Conservation (phyloP, 2,329 filamentous ascomycete genomes). For the Chaetomium sp. region DNA sequence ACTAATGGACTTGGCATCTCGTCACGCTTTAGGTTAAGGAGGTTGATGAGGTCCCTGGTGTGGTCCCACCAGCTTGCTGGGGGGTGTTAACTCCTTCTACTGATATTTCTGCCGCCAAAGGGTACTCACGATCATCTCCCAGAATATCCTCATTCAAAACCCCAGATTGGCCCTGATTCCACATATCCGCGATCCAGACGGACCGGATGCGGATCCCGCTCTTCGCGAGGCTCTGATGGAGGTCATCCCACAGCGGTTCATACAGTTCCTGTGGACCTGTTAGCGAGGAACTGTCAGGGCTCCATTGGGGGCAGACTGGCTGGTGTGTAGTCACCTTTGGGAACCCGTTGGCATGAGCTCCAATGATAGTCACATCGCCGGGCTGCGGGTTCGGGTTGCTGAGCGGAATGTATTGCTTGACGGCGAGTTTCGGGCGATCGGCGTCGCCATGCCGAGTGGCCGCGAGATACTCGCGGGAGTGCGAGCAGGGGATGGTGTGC, state of each 20-base stretch:
- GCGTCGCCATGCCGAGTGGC: constrained; percentile 68
- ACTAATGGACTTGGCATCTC: constrained; percentile 77
- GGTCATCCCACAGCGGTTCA: constrained; percentile 83
- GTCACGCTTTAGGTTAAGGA: constrained; percentile 76
- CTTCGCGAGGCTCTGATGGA: constrained; percentile 52
- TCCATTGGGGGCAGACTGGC: not conserved
- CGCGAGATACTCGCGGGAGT: constrained; percentile 75
- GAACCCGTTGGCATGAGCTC: constrained; percentile 85
- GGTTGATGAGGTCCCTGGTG: constrained; percentile 72
- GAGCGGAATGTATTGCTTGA: constrained; percentile 83
- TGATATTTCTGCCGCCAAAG: not conserved
- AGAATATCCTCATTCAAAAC: constrained; percentile 67
- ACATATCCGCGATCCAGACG: constrained; percentile 89
- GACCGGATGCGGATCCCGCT: constrained; percentile 64
- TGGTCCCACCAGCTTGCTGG: constrained; percentile 81
- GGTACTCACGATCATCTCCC: constrained; percentile 63
- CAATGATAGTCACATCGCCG: constrained; percentile 80
- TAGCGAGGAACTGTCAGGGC: not conserved
- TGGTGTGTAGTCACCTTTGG: constrained; percentile 58
- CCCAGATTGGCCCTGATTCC: constrained; percentile 74
- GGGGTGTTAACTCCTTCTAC: not conserved
- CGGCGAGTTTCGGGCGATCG: constrained; percentile 62
- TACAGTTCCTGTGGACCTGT: constrained; percentile 64
- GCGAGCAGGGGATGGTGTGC: constrained; percentile 65
- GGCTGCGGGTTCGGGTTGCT: constrained; percentile 61